Conservation (phyloP, 2,329 filamentous ascomycete genomes). For the Tolypocladium endophyticum region DNA sequence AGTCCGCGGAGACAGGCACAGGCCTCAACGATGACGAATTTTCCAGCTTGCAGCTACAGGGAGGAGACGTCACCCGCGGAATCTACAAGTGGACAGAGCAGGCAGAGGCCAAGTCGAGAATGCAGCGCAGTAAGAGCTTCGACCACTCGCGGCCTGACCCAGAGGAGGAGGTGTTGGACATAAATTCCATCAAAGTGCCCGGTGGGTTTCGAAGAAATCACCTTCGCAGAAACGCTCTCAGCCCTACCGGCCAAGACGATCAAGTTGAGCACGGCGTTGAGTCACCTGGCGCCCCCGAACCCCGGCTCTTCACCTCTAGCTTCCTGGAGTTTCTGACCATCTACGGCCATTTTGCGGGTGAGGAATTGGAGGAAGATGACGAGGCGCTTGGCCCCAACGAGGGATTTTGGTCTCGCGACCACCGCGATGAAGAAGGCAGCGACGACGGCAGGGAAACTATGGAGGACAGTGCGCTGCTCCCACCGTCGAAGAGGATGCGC, state of each 20-base stretch:
- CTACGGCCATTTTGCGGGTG: constrained; percentile 95
- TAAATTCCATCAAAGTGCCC: constrained; percentile 82
- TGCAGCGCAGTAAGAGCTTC: constrained; percentile 82
- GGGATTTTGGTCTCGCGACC: constrained; percentile 76
- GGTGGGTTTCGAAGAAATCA: constrained; percentile 91
- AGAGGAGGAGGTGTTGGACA: constrained; percentile 71
- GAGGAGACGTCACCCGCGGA: constrained; percentile 85
- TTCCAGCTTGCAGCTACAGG: constrained; percentile 84
- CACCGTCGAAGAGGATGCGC: constrained; percentile 61
- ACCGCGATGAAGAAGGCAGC: constrained; percentile 50
- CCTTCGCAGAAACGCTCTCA: constrained; percentile 63
- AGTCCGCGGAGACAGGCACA: constrained; percentile 27
- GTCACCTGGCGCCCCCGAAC: constrained; percentile 21
- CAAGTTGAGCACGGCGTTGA: constrained; percentile 20
- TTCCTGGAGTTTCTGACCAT: constrained; percentile 93
- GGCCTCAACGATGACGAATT: constrained; percentile 67
- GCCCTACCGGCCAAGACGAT: constrained; percentile 32
- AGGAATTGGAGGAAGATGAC: constrained; percentile 93
- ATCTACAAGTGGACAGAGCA: constrained; percentile 97
- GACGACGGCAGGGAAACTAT: constrained; percentile 68
- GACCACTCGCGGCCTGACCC: constrained; percentile 65
- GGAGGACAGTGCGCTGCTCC: constrained; percentile 77
- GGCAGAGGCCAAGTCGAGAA: constrained; percentile 57
- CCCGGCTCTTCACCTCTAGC: constrained; percentile 70
- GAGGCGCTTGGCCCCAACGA: constrained; percentile 79